Evolutionary conservation across 1,284 basidiomycete species (phyloP).

Genomic region (Neolentinus lepideus): DNA sequence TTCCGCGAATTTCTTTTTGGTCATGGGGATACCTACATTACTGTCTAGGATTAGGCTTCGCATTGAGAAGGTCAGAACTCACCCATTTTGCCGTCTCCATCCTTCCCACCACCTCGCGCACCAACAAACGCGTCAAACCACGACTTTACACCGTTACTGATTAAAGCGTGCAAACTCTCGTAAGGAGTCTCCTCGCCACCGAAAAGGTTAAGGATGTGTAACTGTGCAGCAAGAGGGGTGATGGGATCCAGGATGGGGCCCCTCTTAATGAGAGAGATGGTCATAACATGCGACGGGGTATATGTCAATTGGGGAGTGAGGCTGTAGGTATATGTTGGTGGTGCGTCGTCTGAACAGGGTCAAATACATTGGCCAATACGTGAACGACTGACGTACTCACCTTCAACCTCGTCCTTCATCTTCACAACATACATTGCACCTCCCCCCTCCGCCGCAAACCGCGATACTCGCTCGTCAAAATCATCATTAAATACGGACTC

Average conservation of each 20-base stretch:
- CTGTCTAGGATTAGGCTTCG: neutral
- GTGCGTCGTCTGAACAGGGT: slow-evolving; percentile 43
- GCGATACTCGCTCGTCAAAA: slow-evolving; percentile 65
- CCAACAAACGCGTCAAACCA: slow-evolving; percentile 98
- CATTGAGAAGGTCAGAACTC: slow-evolving; percentile 16
- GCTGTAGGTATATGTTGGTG: slow-evolving; percentile 58
- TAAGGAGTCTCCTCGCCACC: slow-evolving; percentile 91
- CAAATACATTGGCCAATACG: neutral
- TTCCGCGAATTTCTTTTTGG: slow-evolving; percentile 99
- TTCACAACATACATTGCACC: slow-evolving; percentile 77
- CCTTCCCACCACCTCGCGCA: slow-evolving; percentile 66
- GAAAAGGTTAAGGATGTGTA: slow-evolving; percentile 91
- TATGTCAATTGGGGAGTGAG: slow-evolving; percentile 75
- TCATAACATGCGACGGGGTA: slow-evolving; percentile 75
- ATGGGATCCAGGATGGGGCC: slow-evolving; percentile 76
- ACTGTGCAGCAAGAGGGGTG: slow-evolving; percentile 75
- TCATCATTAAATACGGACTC: slow-evolving; percentile 65
- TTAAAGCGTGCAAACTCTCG: slow-evolving; percentile 93
- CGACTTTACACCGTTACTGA: slow-evolving; percentile 93
- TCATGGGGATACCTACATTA: slow-evolving; percentile 85
- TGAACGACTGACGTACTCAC: slow-evolving; percentile 28
- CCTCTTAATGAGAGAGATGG: slow-evolving; percentile 93
- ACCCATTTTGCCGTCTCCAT: slow-evolving; percentile 85
- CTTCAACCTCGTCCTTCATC: slow-evolving; percentile 62
- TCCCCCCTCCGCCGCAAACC: slow-evolving; percentile 69